A percentile compares a stretch with the other conserved stretches of the same genome.
phyloP scores from a whole-genome alignment of 306 rosid species.

The Prunus padus region DNA sequence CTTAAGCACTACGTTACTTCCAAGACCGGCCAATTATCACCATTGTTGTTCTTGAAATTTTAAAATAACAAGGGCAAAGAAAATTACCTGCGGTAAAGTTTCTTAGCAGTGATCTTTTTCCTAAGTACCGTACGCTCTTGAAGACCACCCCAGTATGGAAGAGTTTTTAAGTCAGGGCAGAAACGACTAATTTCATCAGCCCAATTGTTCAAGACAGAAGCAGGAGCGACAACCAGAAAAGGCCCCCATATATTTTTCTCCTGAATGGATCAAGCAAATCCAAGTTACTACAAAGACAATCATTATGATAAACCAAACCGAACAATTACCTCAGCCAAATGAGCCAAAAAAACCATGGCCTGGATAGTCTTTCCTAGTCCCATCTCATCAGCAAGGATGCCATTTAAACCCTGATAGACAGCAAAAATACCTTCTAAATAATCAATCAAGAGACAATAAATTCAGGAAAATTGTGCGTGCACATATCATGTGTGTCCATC shows the following conservation, averaged over 20 bases:
- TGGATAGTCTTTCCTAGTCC: slow-evolving; percentile 99
- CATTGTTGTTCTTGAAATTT: background rate
- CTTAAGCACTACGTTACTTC: background rate
- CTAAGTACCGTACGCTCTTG: slow-evolving; percentile 83
- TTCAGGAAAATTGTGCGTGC: background rate
- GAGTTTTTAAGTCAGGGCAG: slow-evolving; percentile 85
- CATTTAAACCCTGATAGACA: slow-evolving; percentile 81
- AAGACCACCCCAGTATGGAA: slow-evolving; percentile 97
- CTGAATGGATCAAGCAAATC: slow-evolving; percentile 42
- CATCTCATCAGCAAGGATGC: slow-evolving; percentile 99
- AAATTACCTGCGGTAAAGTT: slow-evolving; percentile 82
- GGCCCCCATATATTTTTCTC: slow-evolving; percentile 99
- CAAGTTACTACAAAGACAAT: slow-evolving; percentile 32
- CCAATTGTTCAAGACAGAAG: slow-evolving; percentile 97
- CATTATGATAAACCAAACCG: slow-evolving; percentile 9
- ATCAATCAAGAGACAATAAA: slow-evolving; percentile 26
- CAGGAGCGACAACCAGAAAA: slow-evolving; percentile 95
- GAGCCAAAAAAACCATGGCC: slow-evolving; percentile 98
- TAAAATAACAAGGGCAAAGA: slow-evolving; percentile 17
- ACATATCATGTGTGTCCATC: background rate
- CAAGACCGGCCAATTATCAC: background rate
- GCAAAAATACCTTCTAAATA: slow-evolving; percentile 23
- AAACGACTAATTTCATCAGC: slow-evolving; percentile 97
- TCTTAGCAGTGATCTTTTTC: slow-evolving; percentile 89
- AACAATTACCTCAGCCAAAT: slow-evolving; percentile 87